Evolutionary conservation across 2,329 filamentous ascomycete genomes (phyloP).

Genomic region (Rhynchosporium graminicola): DNA sequence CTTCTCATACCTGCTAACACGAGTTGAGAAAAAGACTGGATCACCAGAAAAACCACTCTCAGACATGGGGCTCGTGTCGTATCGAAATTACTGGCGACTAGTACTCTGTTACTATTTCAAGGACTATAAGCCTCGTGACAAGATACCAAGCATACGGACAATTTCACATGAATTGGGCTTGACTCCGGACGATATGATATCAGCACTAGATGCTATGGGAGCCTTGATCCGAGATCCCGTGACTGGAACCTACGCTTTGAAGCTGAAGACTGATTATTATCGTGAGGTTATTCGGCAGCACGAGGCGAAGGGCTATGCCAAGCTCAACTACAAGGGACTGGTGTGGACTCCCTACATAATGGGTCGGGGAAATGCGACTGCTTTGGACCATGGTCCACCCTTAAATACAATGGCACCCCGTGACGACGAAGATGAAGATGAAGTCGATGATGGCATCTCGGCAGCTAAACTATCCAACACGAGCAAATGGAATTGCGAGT

Average conservation of each 20-base stretch:
- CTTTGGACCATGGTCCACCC: constrained; percentile 79
- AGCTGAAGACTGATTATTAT: constrained; percentile 84
- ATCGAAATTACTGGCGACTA: constrained; percentile 95
- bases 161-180: constrained; percentile 91
- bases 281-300: constrained; percentile 85
- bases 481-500: constrained; percentile 34
- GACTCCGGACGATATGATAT: constrained; percentile 94
- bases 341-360: constrained; percentile 98
- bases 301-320: constrained; percentile 85
- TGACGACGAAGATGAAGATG: constrained; percentile 43
- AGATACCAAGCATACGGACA: constrained; percentile 58
- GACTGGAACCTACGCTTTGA: constrained; percentile 85
- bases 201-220: constrained; percentile 84
- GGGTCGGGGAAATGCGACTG: constrained; percentile 79
- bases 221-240: constrained; percentile 87
- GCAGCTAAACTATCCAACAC: constrained; percentile 25
- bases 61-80: constrained; percentile 96
- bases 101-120: constrained; percentile 84
- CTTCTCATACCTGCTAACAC: constrained; percentile 94
- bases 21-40: constrained; percentile 89
- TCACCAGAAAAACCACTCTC: constrained; percentile 97
- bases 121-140: constrained; percentile 55
- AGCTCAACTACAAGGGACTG: constrained; percentile 75
- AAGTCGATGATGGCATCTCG: constrained; percentile 20
- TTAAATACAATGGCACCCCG: constrained; percentile 86